phyloP scores from a whole-genome alignment of 1,284 basidiomycete genomes.

The Puccinia horiana region DNA sequence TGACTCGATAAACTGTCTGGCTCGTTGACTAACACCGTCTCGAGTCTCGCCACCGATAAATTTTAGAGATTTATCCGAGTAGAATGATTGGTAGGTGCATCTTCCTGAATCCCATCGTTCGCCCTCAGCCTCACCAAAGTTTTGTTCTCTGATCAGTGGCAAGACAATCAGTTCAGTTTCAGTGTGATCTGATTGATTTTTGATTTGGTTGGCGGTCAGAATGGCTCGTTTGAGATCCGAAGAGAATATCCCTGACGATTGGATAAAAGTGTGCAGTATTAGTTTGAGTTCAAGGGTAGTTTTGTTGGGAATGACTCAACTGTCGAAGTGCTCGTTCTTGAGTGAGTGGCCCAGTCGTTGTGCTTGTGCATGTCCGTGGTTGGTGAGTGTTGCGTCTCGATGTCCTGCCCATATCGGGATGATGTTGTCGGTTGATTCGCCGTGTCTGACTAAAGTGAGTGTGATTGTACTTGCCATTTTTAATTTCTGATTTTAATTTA shows the following conservation, averaged over 20 bases:
- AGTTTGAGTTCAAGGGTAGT: not conserved
- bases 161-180: not conserved
- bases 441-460: conserved; percentile 53
- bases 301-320: conserved; percentile 1
- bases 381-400: conserved; percentile 52
- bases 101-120: conserved; percentile 11
- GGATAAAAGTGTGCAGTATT: not conserved
- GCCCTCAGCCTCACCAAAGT: conserved; percentile 32
- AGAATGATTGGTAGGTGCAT: conserved; percentile 8
- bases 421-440: conserved; percentile 52
- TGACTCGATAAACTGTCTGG: not conserved
- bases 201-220: conserved; percentile 31
- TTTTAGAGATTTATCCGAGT: not conserved
- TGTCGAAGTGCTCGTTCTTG: conserved; percentile 53
- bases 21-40: not conserved
- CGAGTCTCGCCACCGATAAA: conserved; percentile 30
- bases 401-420: conserved; percentile 54
- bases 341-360: conserved; percentile 53
- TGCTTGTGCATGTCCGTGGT: conserved; percentile 53
- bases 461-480: conserved; percentile 27
- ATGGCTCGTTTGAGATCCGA: conserved; percentile 29
- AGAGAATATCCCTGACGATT: conserved; percentile 13
- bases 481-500: not conserved
- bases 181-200: no score
- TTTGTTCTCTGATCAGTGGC: conserved; percentile 7